phyloP scores from a whole-genome alignment of 768 basidiomycete species.

The Fistulinella prunicolor region DNA sequence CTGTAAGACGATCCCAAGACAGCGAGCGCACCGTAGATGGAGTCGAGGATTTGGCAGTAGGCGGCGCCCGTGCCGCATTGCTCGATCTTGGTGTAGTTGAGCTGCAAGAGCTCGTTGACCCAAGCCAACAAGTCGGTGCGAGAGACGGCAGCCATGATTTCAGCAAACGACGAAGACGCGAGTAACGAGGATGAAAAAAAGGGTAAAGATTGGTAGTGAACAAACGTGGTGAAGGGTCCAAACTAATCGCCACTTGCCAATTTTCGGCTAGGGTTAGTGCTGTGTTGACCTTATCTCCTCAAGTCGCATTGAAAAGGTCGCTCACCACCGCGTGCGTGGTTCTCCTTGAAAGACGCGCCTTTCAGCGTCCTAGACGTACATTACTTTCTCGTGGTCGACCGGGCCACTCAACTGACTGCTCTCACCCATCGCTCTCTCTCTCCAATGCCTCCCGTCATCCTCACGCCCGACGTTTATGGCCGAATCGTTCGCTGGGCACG shows the following conservation, averaged over 20 bases:
- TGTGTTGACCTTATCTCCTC: too few species aligned
- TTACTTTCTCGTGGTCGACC: too few species aligned
- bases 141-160: slow-evolving; percentile 60
- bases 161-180: too few species aligned
- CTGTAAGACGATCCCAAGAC: slow-evolving; percentile 11
- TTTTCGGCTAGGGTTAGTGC: too few species aligned
- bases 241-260: too few species aligned
- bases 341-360: too few species aligned
- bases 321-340: too few species aligned
- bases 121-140: slow-evolving; percentile 87
- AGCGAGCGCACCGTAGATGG: slow-evolving; percentile 73
- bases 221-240: neutral
- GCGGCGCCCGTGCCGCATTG: slow-evolving; percentile 90
- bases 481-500: slow-evolving; percentile 39
- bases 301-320: too few species aligned
- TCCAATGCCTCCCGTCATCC: slow-evolving; percentile 15
- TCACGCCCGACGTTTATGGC: slow-evolving; percentile 44
- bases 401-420: neutral
- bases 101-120: slow-evolving; percentile 91
- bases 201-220: too few species aligned
- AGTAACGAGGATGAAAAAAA: too few species aligned
- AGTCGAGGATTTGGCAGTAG: slow-evolving; percentile 95
- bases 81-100: slow-evolving; percentile 90
- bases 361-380: too few species aligned
- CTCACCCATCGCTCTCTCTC: neutral